phyloP scores from a whole-genome alignment of 805 yeast genomes.

The Candida incommunis region DNA sequence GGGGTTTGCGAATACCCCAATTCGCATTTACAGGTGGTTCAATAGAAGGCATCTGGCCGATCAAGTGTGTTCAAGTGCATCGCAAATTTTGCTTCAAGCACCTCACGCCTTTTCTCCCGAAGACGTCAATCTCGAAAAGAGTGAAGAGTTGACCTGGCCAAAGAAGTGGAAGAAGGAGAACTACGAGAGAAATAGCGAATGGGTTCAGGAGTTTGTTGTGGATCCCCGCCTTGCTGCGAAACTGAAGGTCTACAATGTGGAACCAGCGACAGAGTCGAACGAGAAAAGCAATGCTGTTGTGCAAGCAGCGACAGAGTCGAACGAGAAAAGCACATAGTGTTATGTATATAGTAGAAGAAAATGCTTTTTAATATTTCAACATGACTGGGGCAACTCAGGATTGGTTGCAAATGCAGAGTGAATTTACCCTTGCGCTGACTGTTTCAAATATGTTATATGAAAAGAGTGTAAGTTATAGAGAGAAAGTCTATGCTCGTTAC shows the following conservation, averaged over 20 bases:
- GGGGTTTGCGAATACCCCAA: slow-evolving; percentile 69
- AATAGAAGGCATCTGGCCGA: slow-evolving; percentile 60
- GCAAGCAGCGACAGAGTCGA: not conserved
- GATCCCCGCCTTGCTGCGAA: slow-evolving; percentile 53
- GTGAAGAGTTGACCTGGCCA: slow-evolving; percentile 6
- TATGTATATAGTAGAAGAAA: not conserved
- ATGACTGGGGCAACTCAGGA: too few relatives aligned
- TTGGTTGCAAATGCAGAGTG: too few relatives aligned
- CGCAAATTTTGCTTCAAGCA: slow-evolving; percentile 38
- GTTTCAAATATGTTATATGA: too few relatives aligned
- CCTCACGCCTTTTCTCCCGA: slow-evolving; percentile 36
- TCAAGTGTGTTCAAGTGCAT: slow-evolving; percentile 40
- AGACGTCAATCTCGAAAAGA: slow-evolving; percentile 21
- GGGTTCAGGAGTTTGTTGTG: slow-evolving; percentile 62
- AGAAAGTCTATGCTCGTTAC: too few relatives aligned
- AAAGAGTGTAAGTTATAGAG: too few relatives aligned
- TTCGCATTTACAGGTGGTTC: slow-evolving; percentile 65
- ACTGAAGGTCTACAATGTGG: slow-evolving; percentile 24
- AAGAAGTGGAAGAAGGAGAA: slow-evolving; percentile 66
- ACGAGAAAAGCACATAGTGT: not conserved
- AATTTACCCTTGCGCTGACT: too few relatives aligned
- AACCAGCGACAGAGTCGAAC: not conserved
- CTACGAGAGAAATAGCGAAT: slow-evolving; percentile 61
- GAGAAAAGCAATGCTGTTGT: not conserved
- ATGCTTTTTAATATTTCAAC: too few relatives aligned